Evolutionary conservation across 139 green algal species (phyloP), one percentile per base, ranked within the genome.

Genomic region (Chlamydomonas incerta): DNA sequence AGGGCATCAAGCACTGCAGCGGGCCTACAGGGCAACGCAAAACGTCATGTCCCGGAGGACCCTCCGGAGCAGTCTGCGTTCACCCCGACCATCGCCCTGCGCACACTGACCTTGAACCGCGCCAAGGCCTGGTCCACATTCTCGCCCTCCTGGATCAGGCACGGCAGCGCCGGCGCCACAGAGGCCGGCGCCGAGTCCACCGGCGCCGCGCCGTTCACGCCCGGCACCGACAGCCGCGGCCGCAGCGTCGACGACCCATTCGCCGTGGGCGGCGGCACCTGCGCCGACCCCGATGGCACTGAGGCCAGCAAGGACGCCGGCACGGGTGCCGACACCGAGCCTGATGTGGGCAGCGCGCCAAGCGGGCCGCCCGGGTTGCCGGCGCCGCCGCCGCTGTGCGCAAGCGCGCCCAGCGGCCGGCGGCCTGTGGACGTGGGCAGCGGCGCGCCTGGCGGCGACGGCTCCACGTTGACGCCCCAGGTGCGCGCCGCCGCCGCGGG

Each of bases 81-180:
- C 18, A 23, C 18, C 18, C 52, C 52, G 52, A 14, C n/a, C n/a
- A n/a, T n/a, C n/a, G n/a, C n/a, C n/a, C 2, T 63, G 23, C 57
- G 3, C 57, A 23, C 57, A 63, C 57, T 26, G 20, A 29, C 41
- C 41, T 50, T 50, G 17, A 74, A 83, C 41, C 77, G 63, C 37
- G 63, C 63, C 62, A 83, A 41, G 21, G 77, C 77, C 28, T 50
- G 29, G 11, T 83, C 77, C 20, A 74, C 2, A 20, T 65, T 63
- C 63, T 83, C 77, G 31, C 77, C 77, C 5, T 83, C 77, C 63
- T 66, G 28, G 31, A 83, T 83, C 6, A 83, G 75, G 37, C 63
- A 37, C 15, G 37, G 65, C 41, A 70, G 5, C 63, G 8, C 29
- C 1, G 63, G 14, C 10, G 62, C 62, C 62, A 33, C 26, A 18